Conservation (phyloP, 208 protist genomes). For the Trypanosoma scelopori region DNA sequence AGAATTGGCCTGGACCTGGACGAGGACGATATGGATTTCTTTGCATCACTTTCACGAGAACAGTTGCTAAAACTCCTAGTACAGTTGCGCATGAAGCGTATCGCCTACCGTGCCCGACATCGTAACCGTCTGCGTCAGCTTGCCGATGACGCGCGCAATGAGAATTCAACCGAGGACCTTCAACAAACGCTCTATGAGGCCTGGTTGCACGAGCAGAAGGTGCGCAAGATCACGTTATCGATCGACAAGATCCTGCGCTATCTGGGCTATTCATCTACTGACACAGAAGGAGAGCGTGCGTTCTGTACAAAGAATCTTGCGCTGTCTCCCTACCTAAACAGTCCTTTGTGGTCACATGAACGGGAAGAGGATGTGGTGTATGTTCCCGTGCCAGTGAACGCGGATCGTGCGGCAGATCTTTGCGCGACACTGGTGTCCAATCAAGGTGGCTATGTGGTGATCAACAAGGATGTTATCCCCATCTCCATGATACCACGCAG, state of each 20-base stretch:
- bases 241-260: slow-evolving; percentile 19
- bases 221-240: slow-evolving; percentile 2
- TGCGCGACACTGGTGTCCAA: slow-evolving; percentile 17
- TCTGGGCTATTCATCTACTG: background rate
- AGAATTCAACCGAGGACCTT: background rate
- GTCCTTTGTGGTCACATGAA: background rate
- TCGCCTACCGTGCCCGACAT: slow-evolving; percentile 16
- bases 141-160: background rate
- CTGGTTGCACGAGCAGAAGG: slow-evolving; percentile 3
- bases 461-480: slow-evolving; percentile 40
- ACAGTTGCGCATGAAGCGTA: slow-evolving; percentile 26
- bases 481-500: slow-evolving; percentile 23
- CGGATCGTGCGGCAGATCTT: slow-evolving; percentile 12
- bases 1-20: background rate
- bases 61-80: slow-evolving; percentile 18
- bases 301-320: slow-evolving; percentile 31
- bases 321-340: slow-evolving; percentile 25
- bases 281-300: background rate
- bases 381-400: slow-evolving; percentile 24
- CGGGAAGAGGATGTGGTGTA: slow-evolving; percentile 22
- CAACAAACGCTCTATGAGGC: slow-evolving; percentile 13
- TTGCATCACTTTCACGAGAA: slow-evolving; percentile 9
- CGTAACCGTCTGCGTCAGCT: slow-evolving; percentile 11
- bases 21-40: slow-evolving; percentile 4
- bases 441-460: slow-evolving; percentile 31